Base-by-base conservation (phyloP, 306 rosid genomes). In the Cicer pinnatifidum region DNA sequence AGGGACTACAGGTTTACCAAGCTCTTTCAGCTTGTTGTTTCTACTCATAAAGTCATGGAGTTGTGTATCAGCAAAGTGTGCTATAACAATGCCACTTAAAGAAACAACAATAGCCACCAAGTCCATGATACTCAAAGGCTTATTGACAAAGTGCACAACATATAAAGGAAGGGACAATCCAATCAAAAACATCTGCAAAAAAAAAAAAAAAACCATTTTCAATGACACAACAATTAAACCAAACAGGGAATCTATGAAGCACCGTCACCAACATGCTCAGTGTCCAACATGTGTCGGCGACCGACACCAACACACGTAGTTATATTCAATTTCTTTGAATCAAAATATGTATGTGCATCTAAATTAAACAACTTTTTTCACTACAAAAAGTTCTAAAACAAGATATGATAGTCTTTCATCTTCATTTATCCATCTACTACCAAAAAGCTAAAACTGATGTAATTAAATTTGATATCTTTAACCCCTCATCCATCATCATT, bases 11-110 rank as follows among this genome's bases (percentile, higher is more conserved):
- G 91, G 89, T 50, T 86, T 88, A n/a, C 91, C 93, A 28, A 67
- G 72, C 69, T 15, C 78, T 75, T 83, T 89, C 8, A 89, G 85
- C 80, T 85, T 80, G 57, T 77, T 81, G 82, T 94, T 94, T 75
- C 72, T 77, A 7, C 76, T 88, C 78, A 88, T 83, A 67, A 86
- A 94, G 39, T 82, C 81, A 77, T 88, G 50, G 67, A 94, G 96
- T 62, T 91, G 95, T 9, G 96, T 91, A 75, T 94, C 99, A 1
- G 97, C 91, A 57, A 40, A 84, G 85, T 84, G 88, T 5, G 99
- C 99, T n/a, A 87, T 79, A 61, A 84, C 75, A 73, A 94, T 84
- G 58, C 97, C 97, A 46, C 82, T 58, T 16, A 76, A 20, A 71
- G 89, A 91, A 61, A 82, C 61, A 66, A 72, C 37, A 56, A 80